These are phyloP conservation scores for Colletotrichum falcatum DNA, from an alignment of 2,329 filamentous ascomycete species.

Conservation along the genomic window DNA sequence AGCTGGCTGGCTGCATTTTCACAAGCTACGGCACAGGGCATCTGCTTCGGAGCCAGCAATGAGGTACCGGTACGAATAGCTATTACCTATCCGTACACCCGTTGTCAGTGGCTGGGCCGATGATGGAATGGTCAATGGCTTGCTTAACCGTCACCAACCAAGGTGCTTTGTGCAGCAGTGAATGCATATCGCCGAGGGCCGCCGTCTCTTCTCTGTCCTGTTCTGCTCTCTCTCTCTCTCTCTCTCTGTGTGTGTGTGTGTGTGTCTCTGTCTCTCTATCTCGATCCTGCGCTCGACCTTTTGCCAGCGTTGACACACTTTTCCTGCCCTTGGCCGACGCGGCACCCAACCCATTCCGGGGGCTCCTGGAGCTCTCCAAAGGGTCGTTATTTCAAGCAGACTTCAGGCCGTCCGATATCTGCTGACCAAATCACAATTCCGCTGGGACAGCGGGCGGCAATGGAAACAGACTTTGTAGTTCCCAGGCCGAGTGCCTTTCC, in stretches of 20 bases:
- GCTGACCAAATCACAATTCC: conserved; percentile 17
- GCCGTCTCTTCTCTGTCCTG: too few relatives aligned
- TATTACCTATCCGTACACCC: not conserved
- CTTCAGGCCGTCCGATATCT: conserved; percentile 35
- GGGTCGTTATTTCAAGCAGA: conserved; percentile 20
- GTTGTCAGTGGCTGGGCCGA: conserved; percentile 32
- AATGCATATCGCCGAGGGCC: conserved; percentile 9
- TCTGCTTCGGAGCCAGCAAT: not conserved
- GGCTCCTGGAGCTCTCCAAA: conserved; percentile 1
- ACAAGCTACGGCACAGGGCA: conserved; percentile 35
- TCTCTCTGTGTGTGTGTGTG: too few relatives aligned
- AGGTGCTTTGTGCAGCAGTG: conserved; percentile 12
- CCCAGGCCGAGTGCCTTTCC: conserved; percentile 33
- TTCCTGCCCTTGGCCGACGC: conserved; percentile 5
- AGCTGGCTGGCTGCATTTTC: conserved; percentile 29
- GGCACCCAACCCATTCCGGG: too few relatives aligned
- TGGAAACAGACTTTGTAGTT: conserved; percentile 33
- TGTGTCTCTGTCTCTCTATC: too few relatives aligned
- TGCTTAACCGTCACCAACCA: not conserved
- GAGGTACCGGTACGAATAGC: too few relatives aligned
- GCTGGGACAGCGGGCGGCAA: conserved; percentile 19
- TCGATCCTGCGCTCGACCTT: conserved; percentile 29
- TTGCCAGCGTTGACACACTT: not conserved
- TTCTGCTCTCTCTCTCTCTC: not conserved
- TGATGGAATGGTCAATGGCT: conserved; percentile 29